Base-by-base conservation (phyloP, 2,329 filamentous ascomycete species). In the Geoglossum cookeanum region DNA sequence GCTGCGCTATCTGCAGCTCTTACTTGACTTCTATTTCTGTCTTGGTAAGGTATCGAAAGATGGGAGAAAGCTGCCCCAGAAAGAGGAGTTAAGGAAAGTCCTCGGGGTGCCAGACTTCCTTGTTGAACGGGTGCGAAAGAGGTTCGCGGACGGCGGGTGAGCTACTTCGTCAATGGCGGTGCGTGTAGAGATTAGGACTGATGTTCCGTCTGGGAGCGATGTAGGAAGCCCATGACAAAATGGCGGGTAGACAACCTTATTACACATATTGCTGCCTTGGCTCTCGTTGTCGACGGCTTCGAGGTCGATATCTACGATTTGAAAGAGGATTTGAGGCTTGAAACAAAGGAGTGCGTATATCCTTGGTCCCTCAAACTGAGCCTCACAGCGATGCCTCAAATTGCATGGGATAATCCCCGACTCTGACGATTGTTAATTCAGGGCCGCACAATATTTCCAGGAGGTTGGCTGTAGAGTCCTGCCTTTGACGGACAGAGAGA, bases 391-490 rank as follows among this genome's bases (percentile, higher is more conserved):
- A 8, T 9, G 13, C 17, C n/a, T 17, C 39, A 1, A 32, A 22
- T 55, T 11, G 4, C 55, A 27, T 22, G n/a, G 32, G 2, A 13
- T n/a, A 29, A 29, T 29, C 55, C 6, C 22, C 1, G 22, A 22
- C 49, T 9, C 44, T 33, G 32, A 39, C 48, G 4, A 51, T 59
- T 65, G 59, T 65, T 22, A 60, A 3, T 15, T n/a, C 27, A 72
- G 70, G 22, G 70, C 91, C 64, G 77, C 74, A 56, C 77, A 81
- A 65, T 90, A 88, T 68, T 90, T 86, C 68, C 71, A 74, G 53
- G 87, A 91, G 68, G 81, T 92, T 61, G 87, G 87, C 27, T 86
- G 83, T 33, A 79, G 75, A 63, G 75, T 87, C 37, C 64, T 59
- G 17, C 61, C 67, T 32, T 69, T 74, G 11, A 74, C 71, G 3